These are phyloP conservation scores for Triticum turgidum DNA, from an alignment of 176 grass and related monocot species.

Conservation along the genomic window DNA sequence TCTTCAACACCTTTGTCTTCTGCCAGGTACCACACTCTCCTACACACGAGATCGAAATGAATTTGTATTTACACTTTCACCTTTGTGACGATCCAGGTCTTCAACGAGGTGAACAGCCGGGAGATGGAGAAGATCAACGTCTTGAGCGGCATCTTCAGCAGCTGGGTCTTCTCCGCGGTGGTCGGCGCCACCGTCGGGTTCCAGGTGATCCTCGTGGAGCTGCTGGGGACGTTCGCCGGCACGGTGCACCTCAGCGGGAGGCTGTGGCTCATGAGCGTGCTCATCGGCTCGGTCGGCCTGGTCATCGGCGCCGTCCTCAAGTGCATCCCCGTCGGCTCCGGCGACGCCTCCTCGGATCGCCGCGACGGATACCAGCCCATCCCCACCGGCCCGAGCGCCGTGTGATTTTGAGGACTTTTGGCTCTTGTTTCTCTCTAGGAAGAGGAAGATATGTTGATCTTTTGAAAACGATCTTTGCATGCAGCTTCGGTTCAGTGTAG, in stretches of 20 bases:
- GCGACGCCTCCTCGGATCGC: not conserved
- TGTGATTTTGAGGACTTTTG: conserved; percentile 34
- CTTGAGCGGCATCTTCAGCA: conserved; percentile 68
- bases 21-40: conserved; percentile 56
- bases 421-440: not conserved
- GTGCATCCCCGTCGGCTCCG: conserved; percentile 53
- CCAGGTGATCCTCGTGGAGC: conserved; percentile 79
- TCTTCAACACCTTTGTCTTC: conserved; percentile 94
- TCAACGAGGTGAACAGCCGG: conserved; percentile 93
- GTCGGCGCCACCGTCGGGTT: conserved; percentile 55
- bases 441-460: not conserved
- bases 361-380: conserved; percentile 62
- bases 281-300: conserved; percentile 64
- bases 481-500: not conserved
- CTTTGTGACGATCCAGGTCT: conserved; percentile 44
- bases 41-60: not conserved
- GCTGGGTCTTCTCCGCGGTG: conserved; percentile 76
- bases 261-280: conserved; percentile 68
- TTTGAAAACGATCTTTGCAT: not conserved
- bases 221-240: conserved; percentile 72
- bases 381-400: conserved; percentile 58
- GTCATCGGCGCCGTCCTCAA: conserved; percentile 65
- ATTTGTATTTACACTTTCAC: not conserved
- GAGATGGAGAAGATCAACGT: conserved; percentile 97
- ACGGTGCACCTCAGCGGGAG: conserved; percentile 56